Conservation (phyloP, 176 grass and related monocot genomes). For the Musa troglodytarum region DNA sequence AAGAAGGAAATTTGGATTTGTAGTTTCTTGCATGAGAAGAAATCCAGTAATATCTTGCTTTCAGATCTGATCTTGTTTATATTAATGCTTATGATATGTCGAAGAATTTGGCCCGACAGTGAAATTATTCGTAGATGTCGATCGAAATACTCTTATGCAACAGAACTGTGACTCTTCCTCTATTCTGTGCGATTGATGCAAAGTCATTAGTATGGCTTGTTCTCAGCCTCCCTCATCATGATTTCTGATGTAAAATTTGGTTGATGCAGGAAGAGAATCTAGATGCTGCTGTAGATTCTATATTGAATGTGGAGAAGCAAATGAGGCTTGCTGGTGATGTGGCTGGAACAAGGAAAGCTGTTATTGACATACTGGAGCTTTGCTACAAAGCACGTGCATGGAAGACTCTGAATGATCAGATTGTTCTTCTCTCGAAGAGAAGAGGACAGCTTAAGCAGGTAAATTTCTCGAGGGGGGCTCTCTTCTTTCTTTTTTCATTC, state of each 20-base stretch:
- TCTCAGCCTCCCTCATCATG: background rate
- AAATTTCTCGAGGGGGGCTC: background rate
- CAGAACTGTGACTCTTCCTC: background rate
- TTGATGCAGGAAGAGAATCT: constrained; percentile 53
- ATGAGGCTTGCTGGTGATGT: constrained; percentile 79
- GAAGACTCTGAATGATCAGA: constrained; percentile 98
- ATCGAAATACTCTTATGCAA: background rate
- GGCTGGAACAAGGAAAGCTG: constrained; percentile 76
- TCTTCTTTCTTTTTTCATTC: too few species aligned
- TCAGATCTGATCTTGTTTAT: background rate
- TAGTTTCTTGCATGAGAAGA: background rate
- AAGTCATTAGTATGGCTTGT: background rate
- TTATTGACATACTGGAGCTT: constrained; percentile 82
- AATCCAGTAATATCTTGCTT: background rate
- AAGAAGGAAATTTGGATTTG: background rate
- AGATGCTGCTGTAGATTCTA: constrained; percentile 68
- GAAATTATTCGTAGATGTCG: background rate
- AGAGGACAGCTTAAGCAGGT: constrained; percentile 99
- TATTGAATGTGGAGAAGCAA: constrained; percentile 90
- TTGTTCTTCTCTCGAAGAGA: constrained; percentile 78
- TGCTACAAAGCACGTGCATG: constrained; percentile 68
- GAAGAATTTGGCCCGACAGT: background rate
- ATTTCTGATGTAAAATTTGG: background rate
- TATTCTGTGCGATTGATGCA: background rate
- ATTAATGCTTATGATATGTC: background rate